A percentile compares a stretch with the other conserved stretches of the same genome.
Conservation (phyloP, 169 alveolate species). For the Plasmodium fragile region DNA sequence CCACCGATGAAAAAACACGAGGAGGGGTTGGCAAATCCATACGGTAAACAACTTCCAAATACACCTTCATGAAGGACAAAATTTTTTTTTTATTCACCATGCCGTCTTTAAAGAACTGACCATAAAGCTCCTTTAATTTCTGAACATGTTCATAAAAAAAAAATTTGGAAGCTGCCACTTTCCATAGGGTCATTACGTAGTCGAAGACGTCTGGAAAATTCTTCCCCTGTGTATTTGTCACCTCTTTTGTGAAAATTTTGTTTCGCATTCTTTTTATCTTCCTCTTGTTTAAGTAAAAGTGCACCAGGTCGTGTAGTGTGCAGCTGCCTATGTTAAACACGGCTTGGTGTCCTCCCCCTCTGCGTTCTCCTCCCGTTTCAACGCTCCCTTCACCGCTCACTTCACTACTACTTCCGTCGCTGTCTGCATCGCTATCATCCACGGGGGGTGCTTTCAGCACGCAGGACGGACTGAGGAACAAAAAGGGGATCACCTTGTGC, state of each 20-base stretch:
- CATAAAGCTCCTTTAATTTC: conserved; percentile 39
- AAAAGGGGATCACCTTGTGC: conserved; percentile 57
- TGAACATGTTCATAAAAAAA: conserved; percentile 71
- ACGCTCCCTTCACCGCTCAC: not conserved
- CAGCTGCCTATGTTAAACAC: not conserved
- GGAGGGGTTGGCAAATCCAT: conserved; percentile 73
- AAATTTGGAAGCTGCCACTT: conserved; percentile 3
- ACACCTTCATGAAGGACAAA: conserved; percentile 28
- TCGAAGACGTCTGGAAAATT: conserved; percentile 44
- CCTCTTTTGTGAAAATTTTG: conserved; percentile 26
- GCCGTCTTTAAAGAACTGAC: conserved; percentile 61
- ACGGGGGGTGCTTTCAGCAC: not conserved
- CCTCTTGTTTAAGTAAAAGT: conserved; percentile 29
- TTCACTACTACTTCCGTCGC: not conserved
- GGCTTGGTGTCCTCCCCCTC: not conserved
- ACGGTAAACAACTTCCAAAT: conserved; percentile 14
- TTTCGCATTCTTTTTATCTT: conserved; percentile 17
- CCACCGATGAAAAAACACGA: conserved; percentile 34
- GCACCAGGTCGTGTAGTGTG: conserved; percentile 10
- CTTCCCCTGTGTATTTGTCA: conserved; percentile 35
- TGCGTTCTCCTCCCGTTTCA: not conserved
- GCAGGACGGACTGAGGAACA: conserved; percentile 49
- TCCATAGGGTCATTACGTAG: conserved; percentile 37
- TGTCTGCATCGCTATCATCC: not conserved
- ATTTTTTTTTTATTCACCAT: conserved; percentile 44